A percentile compares a stretch with the other conserved stretches of the same genome.
Evolutionary conservation across 345 rosid genomes (phyloP).

Genomic region (Eucalyptus erythrocorys): DNA sequence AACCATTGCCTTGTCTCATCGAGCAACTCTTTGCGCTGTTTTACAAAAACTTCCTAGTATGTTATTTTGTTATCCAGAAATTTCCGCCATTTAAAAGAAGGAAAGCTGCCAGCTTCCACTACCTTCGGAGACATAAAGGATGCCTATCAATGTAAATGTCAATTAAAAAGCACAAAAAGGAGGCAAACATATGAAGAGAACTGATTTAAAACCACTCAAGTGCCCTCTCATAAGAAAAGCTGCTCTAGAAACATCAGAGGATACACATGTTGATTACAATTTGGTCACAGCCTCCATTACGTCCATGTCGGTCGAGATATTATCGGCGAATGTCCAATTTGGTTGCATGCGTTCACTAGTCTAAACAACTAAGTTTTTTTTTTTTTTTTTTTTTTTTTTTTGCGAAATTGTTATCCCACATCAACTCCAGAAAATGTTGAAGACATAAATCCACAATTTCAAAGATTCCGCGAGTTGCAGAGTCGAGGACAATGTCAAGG

Average conservation of each 20-base stretch:
- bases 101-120: neutral
- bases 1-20: neutral
- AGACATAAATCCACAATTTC: neutral
- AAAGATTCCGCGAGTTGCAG: neutral
- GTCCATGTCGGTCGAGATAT: neutral
- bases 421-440: neutral
- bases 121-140: neutral
- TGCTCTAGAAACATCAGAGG: neutral
- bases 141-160: neutral
- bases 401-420: neutral
- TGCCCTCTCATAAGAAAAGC: neutral
- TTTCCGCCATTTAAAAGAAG: neutral
- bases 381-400: too few species aligned
- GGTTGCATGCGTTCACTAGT: neutral
- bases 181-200: neutral
- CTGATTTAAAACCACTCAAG: neutral
- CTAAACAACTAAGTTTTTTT: neutral
- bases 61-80: neutral
- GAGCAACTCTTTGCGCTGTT: neutral
- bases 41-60: neutral
- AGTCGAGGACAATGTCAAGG: neutral
- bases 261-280: neutral
- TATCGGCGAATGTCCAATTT: neutral
- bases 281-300: neutral
- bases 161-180: neutral